Evolutionary conservation across 805 yeast genomes (phyloP).

Genomic region (Candida silvicultrix): DNA sequence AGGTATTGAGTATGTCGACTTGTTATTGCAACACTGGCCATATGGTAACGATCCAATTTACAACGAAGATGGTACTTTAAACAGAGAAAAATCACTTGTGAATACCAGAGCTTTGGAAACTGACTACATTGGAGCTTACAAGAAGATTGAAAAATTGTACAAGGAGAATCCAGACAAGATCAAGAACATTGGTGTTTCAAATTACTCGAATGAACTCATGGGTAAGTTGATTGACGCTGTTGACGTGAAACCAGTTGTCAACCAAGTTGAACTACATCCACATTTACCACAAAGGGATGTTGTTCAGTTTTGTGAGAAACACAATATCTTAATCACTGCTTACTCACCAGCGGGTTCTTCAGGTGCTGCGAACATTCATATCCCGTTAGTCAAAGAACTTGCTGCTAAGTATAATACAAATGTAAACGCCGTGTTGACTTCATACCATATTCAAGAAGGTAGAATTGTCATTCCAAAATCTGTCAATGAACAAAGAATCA

Average conservation of each 20-base stretch:
- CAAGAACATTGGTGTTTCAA: slow-evolving; percentile 51
- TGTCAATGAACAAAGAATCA: slow-evolving; percentile 53
- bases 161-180: slow-evolving; percentile 36
- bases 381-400: slow-evolving; percentile 42
- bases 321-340: slow-evolving; percentile 49
- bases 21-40: slow-evolving; percentile 80
- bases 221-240: slow-evolving; percentile 32
- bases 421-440: slow-evolving; percentile 51
- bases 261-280: slow-evolving; percentile 69
- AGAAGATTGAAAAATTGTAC: slow-evolving; percentile 45
- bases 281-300: slow-evolving; percentile 57
- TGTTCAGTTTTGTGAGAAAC: slow-evolving; percentile 39
- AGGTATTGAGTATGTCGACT: slow-evolving; percentile 69
- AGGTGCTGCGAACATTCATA: slow-evolving; percentile 55
- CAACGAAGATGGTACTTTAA: slow-evolving; percentile 32
- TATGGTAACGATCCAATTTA: slow-evolving; percentile 43
- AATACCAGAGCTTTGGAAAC: slow-evolving; percentile 23
- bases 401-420: slow-evolving; percentile 50
- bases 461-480: slow-evolving; percentile 64
- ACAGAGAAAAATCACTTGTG: slow-evolving; percentile 28
- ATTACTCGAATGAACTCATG: slow-evolving; percentile 34
- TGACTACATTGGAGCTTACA: slow-evolving; percentile 44
- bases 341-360: slow-evolving; percentile 60
- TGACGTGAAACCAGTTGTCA: slow-evolving; percentile 41
- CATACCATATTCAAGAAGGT: slow-evolving; percentile 59